Base-by-base conservation (phyloP, 352 stramenopile species). In the Phytophthora capsici region DNA sequence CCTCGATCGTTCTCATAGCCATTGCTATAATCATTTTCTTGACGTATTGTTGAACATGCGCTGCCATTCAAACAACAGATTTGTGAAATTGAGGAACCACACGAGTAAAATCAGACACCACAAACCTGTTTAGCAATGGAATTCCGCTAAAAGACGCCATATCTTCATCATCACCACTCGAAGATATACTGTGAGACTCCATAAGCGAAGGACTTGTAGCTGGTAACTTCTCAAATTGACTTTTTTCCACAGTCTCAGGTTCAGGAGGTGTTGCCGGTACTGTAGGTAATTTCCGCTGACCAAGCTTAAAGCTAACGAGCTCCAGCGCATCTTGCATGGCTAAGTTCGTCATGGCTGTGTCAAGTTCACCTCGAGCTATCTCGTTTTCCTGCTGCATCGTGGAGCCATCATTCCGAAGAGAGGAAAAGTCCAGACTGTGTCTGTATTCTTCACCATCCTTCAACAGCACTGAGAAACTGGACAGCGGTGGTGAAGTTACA, bases 1-100 rank as follows among this genome's bases (percentile, higher is more conserved):
- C 78, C 77, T 17, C 78, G 72, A 25, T 88, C 77, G n/a, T 87
- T 72, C 25, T 87, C 38, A 41, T 34, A 34, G 28, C 9, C 28
- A 34, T 34, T 34, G 28, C 26, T 7, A 30, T 30, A 30, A 7
- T 30, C 26, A 1, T 14, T 34, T 34, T 34, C 28, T 12, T 34
- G 8, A 9, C 28, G 28, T 34, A 34, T 34, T 34, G 28, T 34
- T 34, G 28, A 34, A 9, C 36, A 17, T 10, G 41, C 20, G 17
- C 41, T 48, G 10, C 41, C 8, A 19, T 43, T 20, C 36, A 43
- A 34, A 34, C 28, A 4, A 9, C 10, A 43, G 9, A 9, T 12
- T 43, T 8, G 36, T 43, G 6, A 19, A 12, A 43, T 43, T 43
- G 14, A 43, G 14, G 10, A 34, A 28, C 25, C 25, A 8, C 25